A percentile compares a stretch with the other conserved stretches of the same genome.
phyloP scores from a whole-genome alignment of 129 eudicot species.

The Tagetes erecta region DNA sequence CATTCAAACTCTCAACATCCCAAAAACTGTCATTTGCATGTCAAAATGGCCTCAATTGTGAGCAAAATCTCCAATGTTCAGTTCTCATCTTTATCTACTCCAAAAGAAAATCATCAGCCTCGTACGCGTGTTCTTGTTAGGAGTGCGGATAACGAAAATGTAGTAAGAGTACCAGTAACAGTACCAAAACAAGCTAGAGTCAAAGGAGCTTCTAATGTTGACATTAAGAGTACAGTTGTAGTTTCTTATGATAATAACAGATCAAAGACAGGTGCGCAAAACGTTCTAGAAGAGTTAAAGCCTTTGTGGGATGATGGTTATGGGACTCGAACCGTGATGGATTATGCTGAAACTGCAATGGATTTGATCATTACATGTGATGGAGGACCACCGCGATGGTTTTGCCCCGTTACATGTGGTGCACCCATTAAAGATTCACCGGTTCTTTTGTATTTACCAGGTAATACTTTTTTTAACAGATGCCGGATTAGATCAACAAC shows the following conservation, averaged over 20 bases:
- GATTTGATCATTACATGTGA: conserved; percentile 60
- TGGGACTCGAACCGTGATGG: conserved; percentile 66
- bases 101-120: conserved; percentile 29
- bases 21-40: conserved; percentile 4
- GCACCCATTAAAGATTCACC: conserved; percentile 66
- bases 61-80: neutral
- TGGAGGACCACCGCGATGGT: conserved; percentile 90
- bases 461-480: conserved; percentile 30
- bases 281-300: conserved; percentile 42
- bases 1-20: neutral
- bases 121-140: conserved; percentile 35
- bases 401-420: conserved; percentile 75
- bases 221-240: conserved; percentile 25
- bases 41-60: conserved; percentile 13
- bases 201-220: conserved; percentile 38
- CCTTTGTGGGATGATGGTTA: conserved; percentile 90
- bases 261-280: conserved; percentile 4
- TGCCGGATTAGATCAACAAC: no score
- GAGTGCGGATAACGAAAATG: conserved; percentile 39
- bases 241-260: conserved; percentile 16
- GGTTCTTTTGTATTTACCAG: conserved; percentile 78
- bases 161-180: conserved; percentile 15
- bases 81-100: conserved; percentile 34
- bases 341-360: conserved; percentile 53
- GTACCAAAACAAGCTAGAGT: conserved; percentile 30